A percentile compares a stretch with the other conserved stretches of the same genome.
Conservation (phyloP, 2,329 filamentous ascomycete species). For the Microcyclospora tardicrescens region DNA sequence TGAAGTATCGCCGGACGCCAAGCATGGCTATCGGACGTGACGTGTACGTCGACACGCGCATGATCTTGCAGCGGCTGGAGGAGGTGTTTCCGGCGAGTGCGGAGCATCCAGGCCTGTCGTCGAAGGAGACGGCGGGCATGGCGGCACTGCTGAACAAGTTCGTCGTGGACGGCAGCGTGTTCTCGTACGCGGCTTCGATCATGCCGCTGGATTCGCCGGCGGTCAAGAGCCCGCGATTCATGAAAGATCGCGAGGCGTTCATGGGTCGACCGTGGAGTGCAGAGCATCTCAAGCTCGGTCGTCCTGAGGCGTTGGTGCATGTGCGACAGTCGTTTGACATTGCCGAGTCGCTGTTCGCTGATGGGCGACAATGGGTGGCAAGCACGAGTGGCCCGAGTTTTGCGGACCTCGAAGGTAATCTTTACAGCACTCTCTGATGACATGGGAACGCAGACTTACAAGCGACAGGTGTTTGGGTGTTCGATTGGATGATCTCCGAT, state of each 20-base stretch:
- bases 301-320: constrained; percentile 45
- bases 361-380: constrained; percentile 55
- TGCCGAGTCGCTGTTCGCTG: constrained; percentile 50
- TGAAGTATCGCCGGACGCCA: constrained; percentile 58
- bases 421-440: background rate
- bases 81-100: constrained; percentile 32
- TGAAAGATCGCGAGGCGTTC: constrained; percentile 42
- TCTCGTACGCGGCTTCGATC: constrained; percentile 39
- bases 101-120: constrained; percentile 21
- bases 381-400: constrained; percentile 40
- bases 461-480: constrained; percentile 26
- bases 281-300: constrained; percentile 27
- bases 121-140: constrained; percentile 29
- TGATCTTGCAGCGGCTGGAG: constrained; percentile 55
- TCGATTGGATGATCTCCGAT: constrained; percentile 48
- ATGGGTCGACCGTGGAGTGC: constrained; percentile 30
- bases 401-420: constrained; percentile 48
- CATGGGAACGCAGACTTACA: background rate
- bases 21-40: constrained; percentile 53
- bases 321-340: constrained; percentile 43
- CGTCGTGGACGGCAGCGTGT: constrained; percentile 45
- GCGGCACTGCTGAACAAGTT: constrained; percentile 45
- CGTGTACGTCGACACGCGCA: constrained; percentile 56
- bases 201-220: constrained; percentile 45
- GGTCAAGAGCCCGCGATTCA: constrained; percentile 45